Evolutionary conservation across 192 early-diverging fungal genomes (phyloP), one percentile per base, ranked within the genome.

Genomic region (Coemansia sp.): DNA sequence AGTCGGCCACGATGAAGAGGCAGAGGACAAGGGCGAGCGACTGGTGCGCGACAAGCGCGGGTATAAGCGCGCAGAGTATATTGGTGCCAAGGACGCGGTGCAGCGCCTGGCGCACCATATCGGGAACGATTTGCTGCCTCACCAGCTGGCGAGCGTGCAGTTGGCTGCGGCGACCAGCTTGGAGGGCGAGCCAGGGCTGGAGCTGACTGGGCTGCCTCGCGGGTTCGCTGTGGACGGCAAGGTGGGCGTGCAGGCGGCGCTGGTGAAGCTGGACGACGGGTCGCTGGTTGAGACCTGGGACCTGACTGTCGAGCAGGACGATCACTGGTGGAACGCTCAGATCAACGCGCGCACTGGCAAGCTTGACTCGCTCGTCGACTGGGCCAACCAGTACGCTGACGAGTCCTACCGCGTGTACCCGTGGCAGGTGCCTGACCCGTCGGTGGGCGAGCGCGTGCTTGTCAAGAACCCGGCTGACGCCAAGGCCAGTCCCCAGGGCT

Each of bases 371-470:
- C 77, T 97, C 29, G 76, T 93, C 38, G 94, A 95, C 84, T 97
- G 94, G 94, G 92, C 94, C 19, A 48, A 48, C 46, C 15, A 48
- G 3, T 44, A 44, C 41, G 41, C 41, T 12, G 41, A 44, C 7
- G 72, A 80, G 34, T 72, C 84, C 23, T 98, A 91, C 87, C 88
- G 89, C 53, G 90, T 98, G 46, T 95, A 85, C 72, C 93, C 94
- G n/a, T 69, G 93, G 39, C 91, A 93, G 23, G 74, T 84, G 14
- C 92, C 93, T 64, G 90, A 95, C 74, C 96, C 96, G 12, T 72
- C 66, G 0, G 89, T 89, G 11, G 90, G 92, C 6, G 60, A 83
- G 21, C 89, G 91, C 51, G 67, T 77, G 41, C 61, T 93, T 32
- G 72, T 88, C 0, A 21, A 67, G 4, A 75, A 89, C 64, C 91